Evolutionary conservation across 2,329 filamentous ascomycete genomes (phyloP).

Genomic region (Fusarium denticulatum): DNA sequence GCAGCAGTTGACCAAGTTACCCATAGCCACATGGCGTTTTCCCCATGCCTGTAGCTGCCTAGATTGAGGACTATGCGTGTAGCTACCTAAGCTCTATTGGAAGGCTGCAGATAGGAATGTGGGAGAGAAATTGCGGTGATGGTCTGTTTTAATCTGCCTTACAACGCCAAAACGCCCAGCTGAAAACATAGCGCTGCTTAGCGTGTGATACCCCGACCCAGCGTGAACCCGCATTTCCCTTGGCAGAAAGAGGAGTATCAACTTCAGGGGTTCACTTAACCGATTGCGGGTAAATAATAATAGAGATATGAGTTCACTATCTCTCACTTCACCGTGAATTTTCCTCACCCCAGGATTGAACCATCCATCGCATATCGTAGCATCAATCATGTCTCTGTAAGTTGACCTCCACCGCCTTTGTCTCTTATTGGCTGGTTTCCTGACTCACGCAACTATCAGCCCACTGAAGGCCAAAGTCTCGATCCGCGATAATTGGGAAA

Average conservation of each 20-base stretch:
- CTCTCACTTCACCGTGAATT: not conserved
- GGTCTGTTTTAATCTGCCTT: constrained; percentile 19
- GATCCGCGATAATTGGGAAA: constrained; percentile 57
- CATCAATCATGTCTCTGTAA: constrained; percentile 10
- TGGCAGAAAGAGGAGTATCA: not conserved
- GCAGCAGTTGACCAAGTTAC: not conserved
- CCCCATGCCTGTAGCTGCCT: not conserved
- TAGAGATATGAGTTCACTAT: not conserved
- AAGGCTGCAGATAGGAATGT: not conserved
- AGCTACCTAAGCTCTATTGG: not conserved
- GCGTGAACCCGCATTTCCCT: not conserved
- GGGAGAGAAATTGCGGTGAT: constrained; percentile 3
- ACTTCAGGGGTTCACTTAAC: constrained; percentile 2
- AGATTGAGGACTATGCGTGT: not conserved
- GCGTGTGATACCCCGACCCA: constrained; percentile 10
- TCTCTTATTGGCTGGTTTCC: not conserved
- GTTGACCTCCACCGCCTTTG: not conserved
- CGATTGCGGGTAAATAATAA: not conserved
- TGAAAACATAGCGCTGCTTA: constrained; percentile 37
- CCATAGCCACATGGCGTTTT: not conserved
- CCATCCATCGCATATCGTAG: not conserved
- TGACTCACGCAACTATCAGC: constrained; percentile 40
- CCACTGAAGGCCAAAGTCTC: constrained; percentile 55
- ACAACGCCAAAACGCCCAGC: constrained; percentile 37
- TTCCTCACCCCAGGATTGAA: not conserved